These are phyloP conservation scores for Blastomyces silverae DNA, from an alignment of 2,329 filamentous ascomycete species.

Conservation along the genomic window DNA sequence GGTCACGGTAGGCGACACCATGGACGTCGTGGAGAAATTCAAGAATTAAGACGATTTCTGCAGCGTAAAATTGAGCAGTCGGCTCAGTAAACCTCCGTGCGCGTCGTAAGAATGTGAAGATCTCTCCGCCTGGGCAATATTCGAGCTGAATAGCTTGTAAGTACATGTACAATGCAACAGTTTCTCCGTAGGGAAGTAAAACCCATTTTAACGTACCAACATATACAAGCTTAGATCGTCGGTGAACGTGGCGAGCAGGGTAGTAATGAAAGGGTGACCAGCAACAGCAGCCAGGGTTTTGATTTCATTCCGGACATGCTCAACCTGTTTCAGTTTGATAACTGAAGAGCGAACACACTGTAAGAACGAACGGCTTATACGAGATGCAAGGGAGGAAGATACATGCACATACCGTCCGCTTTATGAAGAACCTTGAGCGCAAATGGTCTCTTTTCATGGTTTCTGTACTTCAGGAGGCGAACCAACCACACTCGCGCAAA, in stretches of 20 bases:
- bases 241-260: conserved; percentile 58
- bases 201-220: conserved; percentile 36
- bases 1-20: conserved; percentile 59
- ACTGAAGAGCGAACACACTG: conserved; percentile 29
- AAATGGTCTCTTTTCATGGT: conserved; percentile 38
- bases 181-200: no score
- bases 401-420: conserved; percentile 39
- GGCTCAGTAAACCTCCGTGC: conserved; percentile 57
- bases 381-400: conserved; percentile 11
- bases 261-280: conserved; percentile 61
- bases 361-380: conserved; percentile 16
- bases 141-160: conserved; percentile 46
- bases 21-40: conserved; percentile 58
- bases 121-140: conserved; percentile 61
- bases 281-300: conserved; percentile 56
- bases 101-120: conserved; percentile 59
- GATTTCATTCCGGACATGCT: conserved; percentile 61
- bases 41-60: conserved; percentile 59
- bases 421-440: conserved; percentile 47
- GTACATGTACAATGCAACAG: conserved; percentile 6
- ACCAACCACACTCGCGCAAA: conserved; percentile 48
- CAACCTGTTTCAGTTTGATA: conserved; percentile 59
- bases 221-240: conserved; percentile 54
- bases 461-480: conserved; percentile 36
- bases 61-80: conserved; percentile 59